Evolutionary conservation across 2,329 filamentous ascomycete genomes (phyloP), one percentile per base, ranked within the genome.

Genomic region (Paraphoma chrysanthemicola): DNA sequence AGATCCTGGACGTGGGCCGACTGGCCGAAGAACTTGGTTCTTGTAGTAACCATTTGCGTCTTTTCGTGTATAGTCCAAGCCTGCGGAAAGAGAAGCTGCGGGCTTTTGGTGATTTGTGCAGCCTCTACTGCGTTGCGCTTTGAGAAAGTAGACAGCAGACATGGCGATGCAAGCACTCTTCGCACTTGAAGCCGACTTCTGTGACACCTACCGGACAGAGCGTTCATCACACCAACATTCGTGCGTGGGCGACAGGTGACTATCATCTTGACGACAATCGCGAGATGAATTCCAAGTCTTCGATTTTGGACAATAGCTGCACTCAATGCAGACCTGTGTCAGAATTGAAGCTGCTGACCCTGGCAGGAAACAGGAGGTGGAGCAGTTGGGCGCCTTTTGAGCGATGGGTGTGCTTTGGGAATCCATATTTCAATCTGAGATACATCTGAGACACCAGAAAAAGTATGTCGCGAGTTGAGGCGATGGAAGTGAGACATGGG

Each of bases 41-140:
- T 51, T 16, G 55, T 58, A 10, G 43, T 48, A 8, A 53, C 55
- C 58, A 54, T 61, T 6, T 38, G 28, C 10, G 33, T 9, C 12
- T 17, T 14, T n/a, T 38, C n/a, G n/a, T 9, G 23, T 46, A 9
- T n/a, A n/a, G 10, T 9, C 14, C 2, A n/a, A 38, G 33, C n/a
- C 9, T 11, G 18, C 11, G 14, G 14, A 44, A 23, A 10, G 29
- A 28, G 17, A 44, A n/a, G 16, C 8, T 23, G 33, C 33, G 33
- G 33, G 9, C 2, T 36, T 36, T 36, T 10, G 33, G 33, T 10
- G 14, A 14, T 14, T 36, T 10, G 9, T 36, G 33, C 33, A 14
- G 14, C 9, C 9, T 36, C 10, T 14, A 7, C 33, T 3, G 14
- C 9, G 14, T 10, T 10, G 2, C 33, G 33, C 33, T 10, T 36